Conservation (phyloP, 2,329 filamentous ascomycete species). For the Fusarium nurragi region DNA sequence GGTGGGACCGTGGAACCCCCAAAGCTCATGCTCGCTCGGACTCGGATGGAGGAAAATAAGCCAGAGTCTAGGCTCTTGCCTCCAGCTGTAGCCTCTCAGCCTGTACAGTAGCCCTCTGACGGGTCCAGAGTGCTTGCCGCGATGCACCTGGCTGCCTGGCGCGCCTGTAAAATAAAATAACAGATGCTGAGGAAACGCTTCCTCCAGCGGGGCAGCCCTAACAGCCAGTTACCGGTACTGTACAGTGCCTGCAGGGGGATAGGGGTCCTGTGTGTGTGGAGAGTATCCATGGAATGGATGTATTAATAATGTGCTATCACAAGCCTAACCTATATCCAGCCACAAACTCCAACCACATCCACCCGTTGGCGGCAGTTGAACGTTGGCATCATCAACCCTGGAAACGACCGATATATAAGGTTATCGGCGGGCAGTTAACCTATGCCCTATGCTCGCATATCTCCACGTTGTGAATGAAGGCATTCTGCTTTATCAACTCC, state of each 20-base stretch:
- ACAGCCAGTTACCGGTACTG: slow-evolving; percentile 6
- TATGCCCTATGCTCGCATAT: no score
- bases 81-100: background rate
- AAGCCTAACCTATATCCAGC: slow-evolving; percentile 1
- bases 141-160: slow-evolving; percentile 42
- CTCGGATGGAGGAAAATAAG: slow-evolving; percentile 9
- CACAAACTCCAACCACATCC: no score
- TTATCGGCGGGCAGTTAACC: no score
- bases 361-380: slow-evolving; percentile 16
- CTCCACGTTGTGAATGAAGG: background rate
- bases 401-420: background rate
- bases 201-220: slow-evolving; percentile 18
- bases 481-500: no score
- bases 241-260: slow-evolving; percentile 3
- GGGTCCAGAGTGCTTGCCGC: slow-evolving; percentile 27
- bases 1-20: slow-evolving; percentile 30
- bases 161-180: slow-evolving; percentile 6
- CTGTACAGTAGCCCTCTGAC: background rate
- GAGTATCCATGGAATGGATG: background rate
- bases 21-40: slow-evolving; percentile 10
- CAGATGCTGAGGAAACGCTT: background rate
- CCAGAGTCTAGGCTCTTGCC: slow-evolving; percentile 5
- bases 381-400: background rate
- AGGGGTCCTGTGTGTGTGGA: background rate
- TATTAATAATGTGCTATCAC: slow-evolving; percentile 3